Conservation (phyloP, 257 asterid genomes). For the Cinchona pubescens region DNA sequence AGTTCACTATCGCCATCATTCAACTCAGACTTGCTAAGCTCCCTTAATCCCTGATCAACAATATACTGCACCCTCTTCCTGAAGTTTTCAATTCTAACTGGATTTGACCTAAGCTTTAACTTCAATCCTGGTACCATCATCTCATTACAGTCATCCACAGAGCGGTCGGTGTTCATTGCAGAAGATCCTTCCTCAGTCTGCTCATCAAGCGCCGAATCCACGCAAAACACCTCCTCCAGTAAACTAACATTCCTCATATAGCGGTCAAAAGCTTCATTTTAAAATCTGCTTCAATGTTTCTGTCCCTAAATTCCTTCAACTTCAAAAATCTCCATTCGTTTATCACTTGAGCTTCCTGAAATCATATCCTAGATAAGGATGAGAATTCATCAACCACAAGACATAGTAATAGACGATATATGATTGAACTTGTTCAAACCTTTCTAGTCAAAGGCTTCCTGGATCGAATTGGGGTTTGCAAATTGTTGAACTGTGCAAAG, state of each 20-base stretch:
- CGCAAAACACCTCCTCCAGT: constrained; percentile 70
- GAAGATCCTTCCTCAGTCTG: constrained; percentile 37
- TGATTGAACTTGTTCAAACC: constrained; percentile 36
- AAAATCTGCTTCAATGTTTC: constrained; percentile 65
- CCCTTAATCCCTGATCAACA: constrained; percentile 67
- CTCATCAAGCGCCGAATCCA: constrained; percentile 39
- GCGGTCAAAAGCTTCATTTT: constrained; percentile 76
- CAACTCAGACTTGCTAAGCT: constrained; percentile 42
- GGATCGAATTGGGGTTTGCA: constrained; percentile 60
- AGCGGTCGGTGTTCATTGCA: constrained; percentile 14
- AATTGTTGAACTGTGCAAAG: constrained; percentile 80
- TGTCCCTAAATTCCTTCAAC: constrained; percentile 71
- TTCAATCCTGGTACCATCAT: constrained; percentile 40
- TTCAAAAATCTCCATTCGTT: constrained; percentile 91
- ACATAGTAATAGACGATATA: constrained; percentile 9
- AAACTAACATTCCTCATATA: constrained; percentile 67
- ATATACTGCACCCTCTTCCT: constrained; percentile 67
- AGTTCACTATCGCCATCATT: constrained; percentile 31
- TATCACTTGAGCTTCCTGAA: constrained; percentile 78
- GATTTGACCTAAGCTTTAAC: constrained; percentile 61
- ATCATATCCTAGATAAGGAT: constrained; percentile 13
- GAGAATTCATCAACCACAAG: constrained; percentile 4
- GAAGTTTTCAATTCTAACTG: constrained; percentile 52
- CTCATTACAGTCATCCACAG: constrained; percentile 41
- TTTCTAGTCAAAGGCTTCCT: constrained; percentile 83